Percentiles rank a stretch among this genome's conserved stretches.
Evolutionary conservation across 495 filamentous ascomycete genomes (phyloP).

Genomic region (Arthonia radiata): DNA sequence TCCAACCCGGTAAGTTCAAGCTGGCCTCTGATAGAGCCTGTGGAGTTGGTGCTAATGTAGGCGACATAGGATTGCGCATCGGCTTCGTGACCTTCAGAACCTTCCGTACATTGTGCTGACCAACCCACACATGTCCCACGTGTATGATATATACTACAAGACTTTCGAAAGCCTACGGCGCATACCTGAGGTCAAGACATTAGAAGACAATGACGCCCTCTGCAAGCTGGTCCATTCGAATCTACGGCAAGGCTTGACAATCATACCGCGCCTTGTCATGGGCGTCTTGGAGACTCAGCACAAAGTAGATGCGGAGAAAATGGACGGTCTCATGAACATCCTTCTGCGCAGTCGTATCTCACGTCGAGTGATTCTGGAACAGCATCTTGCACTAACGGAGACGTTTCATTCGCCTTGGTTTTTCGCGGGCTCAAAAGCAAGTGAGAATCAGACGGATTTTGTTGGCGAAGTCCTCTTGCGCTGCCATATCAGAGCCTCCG

Average conservation of each 20-base stretch:
- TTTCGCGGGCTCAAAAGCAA: slow-evolving; percentile 53
- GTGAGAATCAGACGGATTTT: slow-evolving; percentile 50
- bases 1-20: slow-evolving; percentile 44
- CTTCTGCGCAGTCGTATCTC: slow-evolving; percentile 84
- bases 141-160: slow-evolving; percentile 89
- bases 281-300: slow-evolving; percentile 72
- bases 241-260: slow-evolving; percentile 67
- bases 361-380: slow-evolving; percentile 87
- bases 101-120: slow-evolving; percentile 88
- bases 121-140: slow-evolving; percentile 79
- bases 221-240: slow-evolving; percentile 59
- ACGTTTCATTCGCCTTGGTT: slow-evolving; percentile 87
- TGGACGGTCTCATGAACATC: slow-evolving; percentile 90
- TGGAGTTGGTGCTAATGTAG: too few relatives aligned
- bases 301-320: slow-evolving; percentile 47
- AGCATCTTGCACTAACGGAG: slow-evolving; percentile 88
- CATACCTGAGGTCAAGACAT: slow-evolving; percentile 54
- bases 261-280: slow-evolving; percentile 85
- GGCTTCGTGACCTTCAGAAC: slow-evolving; percentile 91
- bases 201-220: slow-evolving; percentile 77
- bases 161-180: slow-evolving; percentile 79
- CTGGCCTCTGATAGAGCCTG: not conserved
- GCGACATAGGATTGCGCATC: slow-evolving; percentile 48
- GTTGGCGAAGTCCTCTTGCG: slow-evolving; percentile 90
- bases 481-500: slow-evolving; percentile 76